Evolutionary conservation across 257 asterid species (phyloP).

Genomic region (Solanum clarkiae): DNA sequence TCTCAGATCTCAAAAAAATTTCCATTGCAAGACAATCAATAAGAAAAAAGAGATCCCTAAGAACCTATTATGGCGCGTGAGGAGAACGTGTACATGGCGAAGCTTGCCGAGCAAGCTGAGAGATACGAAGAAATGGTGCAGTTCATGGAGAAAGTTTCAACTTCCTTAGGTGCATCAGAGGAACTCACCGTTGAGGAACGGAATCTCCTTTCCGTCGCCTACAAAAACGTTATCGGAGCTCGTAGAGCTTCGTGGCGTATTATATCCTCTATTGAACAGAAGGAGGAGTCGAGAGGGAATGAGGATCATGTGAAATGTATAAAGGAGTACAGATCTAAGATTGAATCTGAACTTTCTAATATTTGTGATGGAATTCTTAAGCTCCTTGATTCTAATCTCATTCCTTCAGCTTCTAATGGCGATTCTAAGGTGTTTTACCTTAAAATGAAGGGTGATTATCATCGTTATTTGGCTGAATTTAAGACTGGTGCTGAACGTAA

Average conservation of each 20-base stretch:
- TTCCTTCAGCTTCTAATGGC: neutral
- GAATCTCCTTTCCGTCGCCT: slow-evolving; percentile 14
- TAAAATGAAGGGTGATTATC: slow-evolving; percentile 15
- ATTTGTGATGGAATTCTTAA: slow-evolving; percentile 11
- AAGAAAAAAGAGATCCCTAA: neutral
- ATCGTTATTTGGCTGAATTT: slow-evolving; percentile 18
- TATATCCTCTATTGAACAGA: slow-evolving; percentile 19
- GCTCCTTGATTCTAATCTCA: slow-evolving; percentile 2
- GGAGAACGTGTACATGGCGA: slow-evolving; percentile 18
- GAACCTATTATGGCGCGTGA: slow-evolving; percentile 33
- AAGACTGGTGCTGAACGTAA: slow-evolving; percentile 9
- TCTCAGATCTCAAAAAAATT: neutral
- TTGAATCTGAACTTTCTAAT: slow-evolving; percentile 7
- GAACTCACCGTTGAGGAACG: slow-evolving; percentile 18
- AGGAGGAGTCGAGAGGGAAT: slow-evolving; percentile 15
- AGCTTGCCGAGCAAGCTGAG: slow-evolving; percentile 22
- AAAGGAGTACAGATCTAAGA: slow-evolving; percentile 7
- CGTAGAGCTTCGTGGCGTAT: slow-evolving; percentile 21
- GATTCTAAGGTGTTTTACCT: slow-evolving; percentile 13
- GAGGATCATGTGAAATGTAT: slow-evolving; percentile 10
- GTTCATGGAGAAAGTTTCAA: slow-evolving; percentile 19
- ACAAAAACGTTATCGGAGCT: slow-evolving; percentile 23
- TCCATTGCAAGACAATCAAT: neutral
- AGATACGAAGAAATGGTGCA: slow-evolving; percentile 22
- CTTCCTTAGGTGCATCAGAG: neutral